These are phyloP conservation scores for Durusdinium trenchii DNA, from an alignment of 73 alveolate genomes.

Conservation along the genomic window DNA sequence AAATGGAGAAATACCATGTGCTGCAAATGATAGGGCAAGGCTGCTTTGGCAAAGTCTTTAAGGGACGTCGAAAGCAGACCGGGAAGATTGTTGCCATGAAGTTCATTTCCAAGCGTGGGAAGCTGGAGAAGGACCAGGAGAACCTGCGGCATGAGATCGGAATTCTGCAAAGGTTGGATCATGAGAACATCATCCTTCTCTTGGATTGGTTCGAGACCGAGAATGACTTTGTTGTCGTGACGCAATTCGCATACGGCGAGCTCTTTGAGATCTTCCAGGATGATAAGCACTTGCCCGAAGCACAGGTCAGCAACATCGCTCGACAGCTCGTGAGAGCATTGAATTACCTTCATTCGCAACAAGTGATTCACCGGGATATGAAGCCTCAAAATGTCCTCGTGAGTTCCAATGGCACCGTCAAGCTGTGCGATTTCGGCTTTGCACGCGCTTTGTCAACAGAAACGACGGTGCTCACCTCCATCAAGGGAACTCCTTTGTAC, in stretches of 20 bases:
- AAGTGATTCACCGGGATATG: conserved; percentile 99
- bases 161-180: conserved; percentile 98
- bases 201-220: conserved; percentile 99
- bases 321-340: conserved; percentile 99
- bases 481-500: conserved; percentile 99
- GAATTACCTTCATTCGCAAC: conserved; percentile 98
- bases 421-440: conserved; percentile 99
- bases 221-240: conserved; percentile 99
- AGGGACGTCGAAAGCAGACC: conserved; percentile 99
- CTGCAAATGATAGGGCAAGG: conserved; percentile 99
- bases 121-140: conserved; percentile 99
- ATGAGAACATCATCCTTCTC: conserved; percentile 99
- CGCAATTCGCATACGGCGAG: conserved; percentile 99
- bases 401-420: conserved; percentile 99
- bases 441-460: conserved; percentile 99
- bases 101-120: conserved; percentile 99
- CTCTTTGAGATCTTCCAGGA: conserved; percentile 99
- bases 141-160: conserved; percentile 99
- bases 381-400: conserved; percentile 99
- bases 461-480: conserved; percentile 99
- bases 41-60: conserved; percentile 99
- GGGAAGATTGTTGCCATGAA: conserved; percentile 99
- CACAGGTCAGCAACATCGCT: conserved; percentile 99
- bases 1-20: conserved; percentile 59
- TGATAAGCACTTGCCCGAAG: conserved; percentile 99